phyloP scores from a whole-genome alignment of 345 rosid genomes.

The Citrus medica region DNA sequence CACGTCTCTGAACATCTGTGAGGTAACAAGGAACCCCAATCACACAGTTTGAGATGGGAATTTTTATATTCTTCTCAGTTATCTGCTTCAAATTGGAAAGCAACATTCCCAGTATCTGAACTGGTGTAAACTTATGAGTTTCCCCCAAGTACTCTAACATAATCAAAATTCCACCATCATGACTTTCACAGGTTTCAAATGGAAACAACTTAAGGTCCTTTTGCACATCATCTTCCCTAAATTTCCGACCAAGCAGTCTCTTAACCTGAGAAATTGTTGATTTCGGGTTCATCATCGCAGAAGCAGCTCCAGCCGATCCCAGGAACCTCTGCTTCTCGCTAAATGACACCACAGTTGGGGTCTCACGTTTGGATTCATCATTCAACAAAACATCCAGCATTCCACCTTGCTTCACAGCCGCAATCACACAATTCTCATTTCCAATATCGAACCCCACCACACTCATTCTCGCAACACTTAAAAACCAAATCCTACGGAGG shows the following conservation, averaged over 20 bases:
- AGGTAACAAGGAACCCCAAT: slow-evolving; percentile 67
- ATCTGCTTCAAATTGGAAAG: slow-evolving; percentile 61
- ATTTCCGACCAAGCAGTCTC: slow-evolving; percentile 55
- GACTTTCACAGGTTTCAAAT: slow-evolving; percentile 38
- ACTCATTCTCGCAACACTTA: slow-evolving; percentile 39
- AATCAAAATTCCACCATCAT: slow-evolving; percentile 52
- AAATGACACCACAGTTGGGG: slow-evolving; percentile 68
- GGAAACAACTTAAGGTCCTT: slow-evolving; percentile 53
- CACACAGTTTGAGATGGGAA: slow-evolving; percentile 50
- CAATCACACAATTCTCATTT: slow-evolving; percentile 76
- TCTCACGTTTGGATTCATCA: slow-evolving; percentile 70
- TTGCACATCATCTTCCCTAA: slow-evolving; percentile 45
- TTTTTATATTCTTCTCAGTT: slow-evolving; percentile 45
- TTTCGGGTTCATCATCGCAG: slow-evolving; percentile 72
- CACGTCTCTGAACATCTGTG: slow-evolving; percentile 54
- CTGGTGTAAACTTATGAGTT: slow-evolving; percentile 41
- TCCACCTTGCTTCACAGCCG: slow-evolving; percentile 65
- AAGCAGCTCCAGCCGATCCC: slow-evolving; percentile 80
- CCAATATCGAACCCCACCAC: slow-evolving; percentile 80
- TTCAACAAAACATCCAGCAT: slow-evolving; percentile 65
- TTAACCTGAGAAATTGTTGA: slow-evolving; percentile 70
- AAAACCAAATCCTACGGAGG: not conserved
- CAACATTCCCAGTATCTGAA: slow-evolving; percentile 61
- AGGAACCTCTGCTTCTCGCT: slow-evolving; percentile 83
- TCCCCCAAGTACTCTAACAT: slow-evolving; percentile 48